phyloP scores from a whole-genome alignment of 306 rosid genomes.

The Hippophae gyantsensis region DNA sequence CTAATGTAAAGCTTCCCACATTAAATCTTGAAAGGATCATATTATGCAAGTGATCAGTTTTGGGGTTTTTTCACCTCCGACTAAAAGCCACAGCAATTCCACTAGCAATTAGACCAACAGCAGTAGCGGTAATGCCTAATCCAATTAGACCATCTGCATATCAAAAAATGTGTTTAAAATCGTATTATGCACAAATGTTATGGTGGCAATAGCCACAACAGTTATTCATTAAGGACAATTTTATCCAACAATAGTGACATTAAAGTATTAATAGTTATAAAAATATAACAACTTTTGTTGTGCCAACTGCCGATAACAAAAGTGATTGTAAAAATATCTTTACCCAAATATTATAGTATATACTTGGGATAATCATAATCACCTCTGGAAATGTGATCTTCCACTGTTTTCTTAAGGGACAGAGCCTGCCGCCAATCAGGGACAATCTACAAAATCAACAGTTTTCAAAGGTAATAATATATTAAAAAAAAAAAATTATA shows the following conservation, averaged over 20 bases:
- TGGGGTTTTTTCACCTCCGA: conserved; percentile 35
- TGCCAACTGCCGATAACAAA: background rate
- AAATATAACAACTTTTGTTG: no score
- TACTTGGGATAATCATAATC: no score
- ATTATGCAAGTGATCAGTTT: no score
- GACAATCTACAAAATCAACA: conserved; percentile 52
- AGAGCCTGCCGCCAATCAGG: conserved; percentile 94
- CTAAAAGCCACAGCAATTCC: conserved; percentile 70
- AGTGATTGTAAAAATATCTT: background rate
- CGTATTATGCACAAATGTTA: background rate
- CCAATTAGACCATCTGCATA: conserved; percentile 87
- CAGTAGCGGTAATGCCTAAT: conserved; percentile 80
- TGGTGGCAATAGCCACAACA: no score
- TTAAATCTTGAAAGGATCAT: no score
- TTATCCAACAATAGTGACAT: no score
- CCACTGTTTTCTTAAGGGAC: conserved; percentile 50
- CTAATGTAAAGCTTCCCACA: no score
- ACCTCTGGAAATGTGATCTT: conserved; percentile 75
- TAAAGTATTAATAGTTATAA: no score
- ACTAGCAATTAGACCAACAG: conserved; percentile 69
- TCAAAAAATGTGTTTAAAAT: conserved; percentile 9
- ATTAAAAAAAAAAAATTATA: background rate
- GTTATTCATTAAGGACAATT: no score
- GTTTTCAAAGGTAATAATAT: background rate
- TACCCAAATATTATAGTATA: background rate